These are phyloP conservation scores for Aureobasidium sp. DNA, from an alignment of 2,329 filamentous ascomycete species.

Conservation along the genomic window DNA sequence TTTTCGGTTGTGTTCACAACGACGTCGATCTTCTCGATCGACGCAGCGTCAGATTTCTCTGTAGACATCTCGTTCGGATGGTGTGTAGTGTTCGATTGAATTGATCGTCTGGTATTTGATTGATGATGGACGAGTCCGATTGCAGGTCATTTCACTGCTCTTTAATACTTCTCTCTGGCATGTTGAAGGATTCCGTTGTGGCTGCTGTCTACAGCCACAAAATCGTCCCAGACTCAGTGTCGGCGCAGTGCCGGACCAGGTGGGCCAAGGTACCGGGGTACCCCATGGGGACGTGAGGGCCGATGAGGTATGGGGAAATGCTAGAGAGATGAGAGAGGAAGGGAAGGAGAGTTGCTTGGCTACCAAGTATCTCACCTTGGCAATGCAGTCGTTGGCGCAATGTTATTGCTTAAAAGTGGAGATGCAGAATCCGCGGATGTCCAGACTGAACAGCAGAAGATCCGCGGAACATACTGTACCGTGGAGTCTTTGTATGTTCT, in stretches of 20 bases:
- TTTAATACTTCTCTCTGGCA: neutral
- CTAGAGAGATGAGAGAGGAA: neutral
- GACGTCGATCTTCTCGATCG: constrained; percentile 28
- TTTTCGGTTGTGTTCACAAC: constrained; percentile 30
- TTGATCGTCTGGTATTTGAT: neutral
- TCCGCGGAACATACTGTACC: too few species aligned
- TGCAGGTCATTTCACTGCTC: neutral
- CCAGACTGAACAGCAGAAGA: too few species aligned
- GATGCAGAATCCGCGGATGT: too few species aligned
- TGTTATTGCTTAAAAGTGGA: too few species aligned
- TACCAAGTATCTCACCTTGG: neutral
- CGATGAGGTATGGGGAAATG: neutral
- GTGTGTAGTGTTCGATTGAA: neutral
- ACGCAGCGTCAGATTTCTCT: constrained; percentile 21
- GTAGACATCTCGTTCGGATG: constrained; percentile 1
- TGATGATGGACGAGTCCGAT: neutral
- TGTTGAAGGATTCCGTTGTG: neutral
- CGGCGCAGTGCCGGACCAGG: neutral
- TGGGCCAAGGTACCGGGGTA: neutral
- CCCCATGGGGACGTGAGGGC: neutral
- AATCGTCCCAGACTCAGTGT: neutral
- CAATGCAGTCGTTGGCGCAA: too few species aligned
- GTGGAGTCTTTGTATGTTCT: too few species aligned
- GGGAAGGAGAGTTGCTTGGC: neutral
- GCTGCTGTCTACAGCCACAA: neutral